These are phyloP conservation scores for Andrographis paniculata DNA, from an alignment of 305 asterid species.

Conservation along the genomic window DNA sequence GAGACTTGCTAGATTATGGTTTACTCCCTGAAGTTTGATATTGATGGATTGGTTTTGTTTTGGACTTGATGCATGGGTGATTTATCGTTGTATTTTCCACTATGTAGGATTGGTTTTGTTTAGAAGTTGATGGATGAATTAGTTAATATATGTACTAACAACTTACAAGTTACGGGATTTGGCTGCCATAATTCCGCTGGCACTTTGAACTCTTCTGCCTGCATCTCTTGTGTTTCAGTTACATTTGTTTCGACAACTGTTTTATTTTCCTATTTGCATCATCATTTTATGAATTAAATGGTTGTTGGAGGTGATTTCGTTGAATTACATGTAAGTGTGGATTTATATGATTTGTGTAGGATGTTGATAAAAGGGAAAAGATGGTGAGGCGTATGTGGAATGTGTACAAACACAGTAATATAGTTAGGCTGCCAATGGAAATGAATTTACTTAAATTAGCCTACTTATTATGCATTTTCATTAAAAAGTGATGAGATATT, in stretches of 20 bases:
- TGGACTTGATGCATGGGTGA: no score
- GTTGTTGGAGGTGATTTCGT: slow-evolving; percentile 21
- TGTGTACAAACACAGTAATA: slow-evolving; percentile 58
- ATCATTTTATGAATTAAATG: slow-evolving; percentile 38
- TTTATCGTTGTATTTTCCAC: no score
- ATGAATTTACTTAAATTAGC: no score
- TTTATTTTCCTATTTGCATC: slow-evolving; percentile 37
- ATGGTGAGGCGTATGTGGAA: slow-evolving; percentile 85
- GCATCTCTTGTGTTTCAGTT: slow-evolving; percentile 78
- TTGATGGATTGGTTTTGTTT: no score
- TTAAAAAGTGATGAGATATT: no score
- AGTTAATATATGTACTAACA: no score
- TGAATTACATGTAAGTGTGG: neutral
- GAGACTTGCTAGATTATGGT: no score
- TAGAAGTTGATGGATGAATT: no score
- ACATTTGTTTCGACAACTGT: slow-evolving; percentile 71
- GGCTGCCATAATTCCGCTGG: slow-evolving; percentile 61
- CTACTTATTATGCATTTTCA: no score
- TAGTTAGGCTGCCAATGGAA: slow-evolving; percentile 41
- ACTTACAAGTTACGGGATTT: slow-evolving; percentile 90
- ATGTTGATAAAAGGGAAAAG: slow-evolving; percentile 79
- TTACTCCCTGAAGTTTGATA: no score
- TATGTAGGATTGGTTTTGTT: no score
- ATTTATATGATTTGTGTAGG: slow-evolving; percentile 27
- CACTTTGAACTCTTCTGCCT: slow-evolving; percentile 95